Evolutionary conservation across 345 rosid species (phyloP), one percentile per base, ranked within the genome.

Genomic region (Cochlearia excelsa): DNA sequence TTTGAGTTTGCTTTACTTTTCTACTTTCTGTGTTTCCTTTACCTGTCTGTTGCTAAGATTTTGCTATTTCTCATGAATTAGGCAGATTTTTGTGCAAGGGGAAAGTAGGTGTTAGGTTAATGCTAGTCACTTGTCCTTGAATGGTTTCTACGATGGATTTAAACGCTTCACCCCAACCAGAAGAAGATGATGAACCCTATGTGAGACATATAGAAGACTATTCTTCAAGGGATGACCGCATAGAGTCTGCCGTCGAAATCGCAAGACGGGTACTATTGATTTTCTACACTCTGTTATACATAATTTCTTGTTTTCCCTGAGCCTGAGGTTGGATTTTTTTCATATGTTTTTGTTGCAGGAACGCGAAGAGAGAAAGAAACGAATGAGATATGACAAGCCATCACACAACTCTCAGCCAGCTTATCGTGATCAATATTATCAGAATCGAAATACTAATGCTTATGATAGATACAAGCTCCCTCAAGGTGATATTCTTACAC

Each of bases 311-410:
- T 1, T 37, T 37, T 0, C 40, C 7, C 7, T 7, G 47, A 38
- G 53, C 37, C 3, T 2, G 52, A 51, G 38, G 16, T 28, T 11
- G 11, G 1, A 66, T 9, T 61, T 46, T 58, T 65, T 61, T 23
- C 60, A 46, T 62, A 2, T 37, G 7, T 37, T 5, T 3, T 34
- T 34, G 4, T 34, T 70, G 23, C 23, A 94, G 99, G 99, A 94
- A 67, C 97, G 96, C 28, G 99, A 94, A 66, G 99, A 94, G 80
- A 84, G 99, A 72, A 83, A 76, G 53, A 83, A 80, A 71, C 80
- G 87, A 51, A 58, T 90, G 86, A 90, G 75, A 75, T 77, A 82
- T 66, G 96, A 86, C 46, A 16, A 16, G 66, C 70, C 83, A 50
- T 29, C 67, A 6, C 79, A 69, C 54, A 71, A 66, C 41, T 75